Percentiles rank a stretch among this genome's conserved stretches.
phyloP scores from a whole-genome alignment of 176 grass and related monocot genomes.

The Lolium rigidum region DNA sequence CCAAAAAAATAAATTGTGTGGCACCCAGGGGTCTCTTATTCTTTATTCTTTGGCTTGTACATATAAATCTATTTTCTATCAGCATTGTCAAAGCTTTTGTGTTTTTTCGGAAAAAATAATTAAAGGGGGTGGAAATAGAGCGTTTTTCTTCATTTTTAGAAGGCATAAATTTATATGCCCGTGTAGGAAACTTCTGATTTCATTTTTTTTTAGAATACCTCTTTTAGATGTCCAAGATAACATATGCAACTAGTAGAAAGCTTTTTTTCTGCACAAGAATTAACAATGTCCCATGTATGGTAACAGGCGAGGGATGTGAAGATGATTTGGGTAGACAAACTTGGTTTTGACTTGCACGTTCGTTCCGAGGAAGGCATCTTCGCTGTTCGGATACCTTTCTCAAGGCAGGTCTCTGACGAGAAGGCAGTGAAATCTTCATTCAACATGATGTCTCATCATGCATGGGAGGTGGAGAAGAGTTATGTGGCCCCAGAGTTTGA shows the following conservation, averaged over 20 bases:
- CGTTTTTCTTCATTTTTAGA: background rate
- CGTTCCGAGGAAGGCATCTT: constrained; percentile 64
- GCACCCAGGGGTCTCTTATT: no score
- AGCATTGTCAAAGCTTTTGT: background rate
- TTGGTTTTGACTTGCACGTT: constrained; percentile 86
- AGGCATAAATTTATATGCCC: constrained; percentile 24
- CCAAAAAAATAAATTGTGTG: background rate
- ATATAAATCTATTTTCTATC: background rate
- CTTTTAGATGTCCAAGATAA: background rate
- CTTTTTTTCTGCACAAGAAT: background rate
- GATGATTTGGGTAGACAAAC: constrained; percentile 90
- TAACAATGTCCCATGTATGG: constrained; percentile 7
- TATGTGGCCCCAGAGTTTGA: constrained; percentile 77
- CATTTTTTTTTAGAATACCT: constrained; percentile 13
- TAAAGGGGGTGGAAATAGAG: background rate
- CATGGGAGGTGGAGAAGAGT: constrained; percentile 91
- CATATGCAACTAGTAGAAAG: background rate
- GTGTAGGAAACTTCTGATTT: background rate
- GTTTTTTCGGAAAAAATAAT: background rate
- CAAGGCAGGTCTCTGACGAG: constrained; percentile 79
- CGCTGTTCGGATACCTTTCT: constrained; percentile 77
- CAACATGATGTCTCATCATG: constrained; percentile 97
- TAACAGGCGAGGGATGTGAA: constrained; percentile 68
- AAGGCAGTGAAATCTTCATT: constrained; percentile 90
- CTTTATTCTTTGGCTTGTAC: no score